Evolutionary conservation across 352 stramenopile species (phyloP), one percentile per base, ranked within the genome.

Genomic region (Globisporangium iwayamae): DNA sequence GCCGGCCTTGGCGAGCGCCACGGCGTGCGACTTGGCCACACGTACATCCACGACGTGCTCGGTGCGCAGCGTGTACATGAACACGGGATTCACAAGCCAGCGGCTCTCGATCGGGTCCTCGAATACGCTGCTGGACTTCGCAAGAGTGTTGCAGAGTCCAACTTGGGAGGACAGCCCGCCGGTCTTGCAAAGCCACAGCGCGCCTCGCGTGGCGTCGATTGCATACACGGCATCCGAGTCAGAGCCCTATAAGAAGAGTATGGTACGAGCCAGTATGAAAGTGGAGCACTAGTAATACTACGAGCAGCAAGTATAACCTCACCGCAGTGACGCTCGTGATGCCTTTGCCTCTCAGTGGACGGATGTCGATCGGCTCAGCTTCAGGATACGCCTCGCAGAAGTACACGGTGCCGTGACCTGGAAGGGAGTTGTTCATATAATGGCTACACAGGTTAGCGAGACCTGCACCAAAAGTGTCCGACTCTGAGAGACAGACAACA

Each of bases 1-100:
- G 0, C 96, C 96, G 20, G 90, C 81, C 3, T 83, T 72, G 2
- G 89, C 88, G 4, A 96, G 70, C 18, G 83, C 93, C 51, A 97
- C 72, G 0, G 69, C 79, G 60, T 92, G 83, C 0, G 73, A 75
- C n/a, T 74, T 69, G 28, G 76, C 74, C 11, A 92, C 78, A 10
- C 69, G 63, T 3, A 91, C 78, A 5, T 71, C 69, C 8, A 76
- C 66, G 30, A 94, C 69, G 58, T 89, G 78, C 47, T 91, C 79
- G 1, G 75, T 71, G 25, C 81, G 74, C 41, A 94, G 60, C 2
- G 76, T 76, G 48, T 92, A 76, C 25, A 94, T 58, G 61, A 90
- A 89, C 5, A 85, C 76, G 5, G 85, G 85, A 16, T 78, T 86
- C 14, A 84, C 79, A 36, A 92, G 80, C 83, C 83, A 94, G 14